Evolutionary conservation across 225 moss, liverwort and hornwort species (phyloP), one percentile per base, ranked within the genome.

Genomic region (Sphagnum tenellum): DNA sequence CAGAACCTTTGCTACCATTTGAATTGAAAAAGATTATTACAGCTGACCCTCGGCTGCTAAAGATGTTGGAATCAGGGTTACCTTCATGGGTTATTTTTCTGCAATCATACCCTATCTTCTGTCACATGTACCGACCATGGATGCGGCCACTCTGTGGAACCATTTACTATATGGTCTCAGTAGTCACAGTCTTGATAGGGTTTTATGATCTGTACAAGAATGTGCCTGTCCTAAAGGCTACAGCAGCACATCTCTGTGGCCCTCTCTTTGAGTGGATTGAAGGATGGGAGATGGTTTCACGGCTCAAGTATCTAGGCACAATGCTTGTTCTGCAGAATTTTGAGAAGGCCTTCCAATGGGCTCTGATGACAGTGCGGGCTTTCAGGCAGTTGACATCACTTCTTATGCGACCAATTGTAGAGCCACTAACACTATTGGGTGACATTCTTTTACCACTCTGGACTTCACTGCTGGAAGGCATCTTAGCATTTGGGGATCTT

Each of bases 141-240:
- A 93, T 93, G 93, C 86, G 89, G 58, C 89, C 93, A 60, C 73
- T 89, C 9, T 88, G 86, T 79, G 89, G 86, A 65, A 88, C 86
- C 52, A 81, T 93, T 59, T 93, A 93, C 69, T 93, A 88, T 64
- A 67, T 93, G 55, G 73, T 89, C 10, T 87, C 93, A 46, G 69
- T 93, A 48, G 82, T 88, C 50, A 89, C 89, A 5, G 93, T 93
- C 45, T 68, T 93, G 46, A 89, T 93, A 71, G 93, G 89, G n/a
- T 93, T 93, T 45, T 93, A 93, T 59, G 93, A 93, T 57, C 77
- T 93, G 46, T 93, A 93, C 74, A 93, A 93, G 69, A 89, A 93
- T 74, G 93, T 93, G 60, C 93, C 93, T 51, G 77, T 93, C 61
- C 86, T 89, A 12, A 93, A 88, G 73, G 93, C 93, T 48, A 84